phyloP scores from a whole-genome alignment of 306 rosid species.

The Ammopiptanthus mongolicus region DNA sequence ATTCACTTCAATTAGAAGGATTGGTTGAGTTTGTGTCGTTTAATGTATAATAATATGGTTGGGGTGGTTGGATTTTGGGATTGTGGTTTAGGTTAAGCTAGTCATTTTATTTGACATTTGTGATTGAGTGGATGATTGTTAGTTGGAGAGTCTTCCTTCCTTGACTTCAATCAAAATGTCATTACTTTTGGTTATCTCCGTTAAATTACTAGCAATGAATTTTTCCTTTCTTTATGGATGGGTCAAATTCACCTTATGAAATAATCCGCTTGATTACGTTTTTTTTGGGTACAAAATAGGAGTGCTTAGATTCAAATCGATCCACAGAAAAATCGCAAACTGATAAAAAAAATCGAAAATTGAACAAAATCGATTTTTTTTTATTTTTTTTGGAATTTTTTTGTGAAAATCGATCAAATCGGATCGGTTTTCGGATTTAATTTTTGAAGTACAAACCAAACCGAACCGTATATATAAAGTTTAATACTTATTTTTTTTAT shows the following conservation, averaged over 20 bases:
- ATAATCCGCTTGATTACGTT: neutral
- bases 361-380: no score
- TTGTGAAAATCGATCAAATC: no score
- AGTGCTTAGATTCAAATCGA: no score
- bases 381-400: no score
- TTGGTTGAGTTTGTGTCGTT: neutral
- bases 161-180: conserved; percentile 38
- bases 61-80: neutral
- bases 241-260: neutral
- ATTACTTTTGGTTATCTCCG: conserved; percentile 1
- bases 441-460: no score
- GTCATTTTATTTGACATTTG: conserved; percentile 5
- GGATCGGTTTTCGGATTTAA: no score
- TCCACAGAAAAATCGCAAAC: no score
- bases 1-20: neutral
- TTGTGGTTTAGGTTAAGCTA: neutral
- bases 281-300: neutral
- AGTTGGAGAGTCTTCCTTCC: conserved; percentile 18
- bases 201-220: neutral
- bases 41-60: neutral
- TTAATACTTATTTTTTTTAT: no score
- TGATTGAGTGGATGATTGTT: conserved; percentile 34
- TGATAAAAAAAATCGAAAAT: no score
- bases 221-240: neutral
- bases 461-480: no score